These are phyloP conservation scores for Fusarium incarnatum DNA, from an alignment of 2,329 filamentous ascomycete genomes.

Conservation along the genomic window DNA sequence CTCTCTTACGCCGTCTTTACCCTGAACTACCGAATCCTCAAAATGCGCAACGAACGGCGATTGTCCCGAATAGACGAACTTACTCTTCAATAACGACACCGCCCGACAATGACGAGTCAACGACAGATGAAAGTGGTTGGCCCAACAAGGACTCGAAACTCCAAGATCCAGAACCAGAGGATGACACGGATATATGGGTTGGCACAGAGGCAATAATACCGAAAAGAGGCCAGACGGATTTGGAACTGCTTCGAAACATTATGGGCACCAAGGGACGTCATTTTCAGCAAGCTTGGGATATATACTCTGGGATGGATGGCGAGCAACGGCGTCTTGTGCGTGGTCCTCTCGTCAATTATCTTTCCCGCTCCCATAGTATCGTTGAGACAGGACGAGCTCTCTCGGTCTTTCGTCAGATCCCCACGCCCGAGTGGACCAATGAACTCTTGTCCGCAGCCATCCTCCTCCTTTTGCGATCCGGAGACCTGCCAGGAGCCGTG, in stretches of 20 bases:
- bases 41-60: conserved; percentile 21
- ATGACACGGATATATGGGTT: background rate
- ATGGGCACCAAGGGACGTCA: conserved; percentile 44
- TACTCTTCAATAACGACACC: conserved; percentile 45
- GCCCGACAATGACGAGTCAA: background rate
- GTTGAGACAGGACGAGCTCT: conserved; percentile 60
- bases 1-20: conserved; percentile 56
- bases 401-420: conserved; percentile 57
- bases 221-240: background rate
- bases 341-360: conserved; percentile 54
- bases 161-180: background rate
- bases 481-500: conserved; percentile 55
- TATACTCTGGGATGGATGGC: conserved; percentile 55
- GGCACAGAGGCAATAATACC: background rate
- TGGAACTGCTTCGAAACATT: conserved; percentile 31
- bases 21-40: conserved; percentile 45
- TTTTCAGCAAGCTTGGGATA: conserved; percentile 58
- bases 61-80: conserved; percentile 41
- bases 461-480: conserved; percentile 55
- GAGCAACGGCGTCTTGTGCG: conserved; percentile 47
- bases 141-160: background rate
- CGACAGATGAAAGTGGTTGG: background rate
- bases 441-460: conserved; percentile 56
- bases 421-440: conserved; percentile 55
- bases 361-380: conserved; percentile 57